Evolutionary conservation across 2,329 filamentous ascomycete genomes (phyloP).

Genomic region (Scolecobasidium constrictum): DNA sequence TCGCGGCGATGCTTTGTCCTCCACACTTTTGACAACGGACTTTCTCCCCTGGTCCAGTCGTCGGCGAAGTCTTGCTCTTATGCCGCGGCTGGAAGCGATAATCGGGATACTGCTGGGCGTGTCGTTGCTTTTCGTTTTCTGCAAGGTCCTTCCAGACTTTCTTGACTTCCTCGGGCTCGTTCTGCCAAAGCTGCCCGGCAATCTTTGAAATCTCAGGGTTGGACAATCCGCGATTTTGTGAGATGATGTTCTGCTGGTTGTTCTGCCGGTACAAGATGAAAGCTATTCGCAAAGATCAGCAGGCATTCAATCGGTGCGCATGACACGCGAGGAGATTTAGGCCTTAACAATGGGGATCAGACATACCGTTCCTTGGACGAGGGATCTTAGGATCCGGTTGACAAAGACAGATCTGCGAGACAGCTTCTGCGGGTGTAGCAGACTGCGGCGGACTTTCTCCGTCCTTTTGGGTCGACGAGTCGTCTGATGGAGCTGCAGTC

Average conservation of each 20-base stretch:
- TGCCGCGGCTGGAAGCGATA: constrained; percentile 85
- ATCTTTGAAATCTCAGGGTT: constrained; percentile 98
- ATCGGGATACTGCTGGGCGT: constrained; percentile 81
- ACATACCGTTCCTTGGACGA: constrained; percentile 59
- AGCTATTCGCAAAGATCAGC: constrained; percentile 44
- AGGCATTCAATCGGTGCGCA: background rate
- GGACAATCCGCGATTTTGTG: constrained; percentile 74
- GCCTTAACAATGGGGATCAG: background rate
- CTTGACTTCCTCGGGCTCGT: constrained; percentile 63
- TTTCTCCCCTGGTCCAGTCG: constrained; percentile 26
- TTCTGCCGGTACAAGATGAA: constrained; percentile 97
- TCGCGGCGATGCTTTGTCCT: constrained; percentile 53
- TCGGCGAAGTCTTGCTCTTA: constrained; percentile 28
- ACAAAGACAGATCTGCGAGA: constrained; percentile 53
- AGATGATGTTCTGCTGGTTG: constrained; percentile 72
- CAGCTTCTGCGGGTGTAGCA: background rate
- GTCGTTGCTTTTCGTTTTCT: constrained; percentile 84
- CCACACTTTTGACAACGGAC: constrained; percentile 59
- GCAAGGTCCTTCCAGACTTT: constrained; percentile 81
- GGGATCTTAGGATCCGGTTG: constrained; percentile 62
- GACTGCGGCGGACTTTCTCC: background rate
- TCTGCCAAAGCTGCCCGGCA: constrained; percentile 85
- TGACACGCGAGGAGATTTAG: constrained; percentile 12
- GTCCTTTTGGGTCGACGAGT: background rate
- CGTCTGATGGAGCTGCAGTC: background rate